These are phyloP conservation scores for Phytophthora multivora DNA, from an alignment of 352 stramenopile species.

Conservation along the genomic window DNA sequence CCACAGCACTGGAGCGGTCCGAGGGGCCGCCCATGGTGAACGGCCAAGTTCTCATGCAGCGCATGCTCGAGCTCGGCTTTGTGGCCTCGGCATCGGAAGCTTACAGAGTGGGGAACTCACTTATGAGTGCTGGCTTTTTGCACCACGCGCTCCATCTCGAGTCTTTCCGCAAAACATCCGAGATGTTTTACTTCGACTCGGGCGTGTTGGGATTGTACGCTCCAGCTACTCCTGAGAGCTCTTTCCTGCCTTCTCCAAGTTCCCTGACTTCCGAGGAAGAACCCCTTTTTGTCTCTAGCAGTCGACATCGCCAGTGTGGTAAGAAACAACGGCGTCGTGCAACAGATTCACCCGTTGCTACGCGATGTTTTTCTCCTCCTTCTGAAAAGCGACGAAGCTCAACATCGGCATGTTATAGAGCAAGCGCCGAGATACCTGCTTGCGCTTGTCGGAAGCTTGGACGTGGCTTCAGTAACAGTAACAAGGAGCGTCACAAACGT, in stretches of 20 bases:
- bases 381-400: slow-evolving; percentile 35
- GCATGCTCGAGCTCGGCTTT: slow-evolving; percentile 62
- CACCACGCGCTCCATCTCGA: slow-evolving; percentile 58
- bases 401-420: slow-evolving; percentile 26
- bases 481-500: slow-evolving; percentile 33
- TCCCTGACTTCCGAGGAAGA: not conserved
- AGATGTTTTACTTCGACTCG: slow-evolving; percentile 62
- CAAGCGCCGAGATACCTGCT: slow-evolving; percentile 15
- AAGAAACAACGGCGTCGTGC: slow-evolving; percentile 18
- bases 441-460: slow-evolving; percentile 59
- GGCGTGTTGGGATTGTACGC: slow-evolving; percentile 33
- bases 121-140: slow-evolving; percentile 72
- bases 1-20: slow-evolving; percentile 24
- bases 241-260: not conserved
- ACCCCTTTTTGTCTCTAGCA: not conserved
- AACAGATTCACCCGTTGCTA: slow-evolving; percentile 28
- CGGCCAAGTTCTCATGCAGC: slow-evolving; percentile 61
- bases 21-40: slow-evolving; percentile 42
- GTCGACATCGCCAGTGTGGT: not conserved
- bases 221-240: slow-evolving; percentile 15
- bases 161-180: slow-evolving; percentile 51
- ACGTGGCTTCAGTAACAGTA: slow-evolving; percentile 30
- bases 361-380: slow-evolving; percentile 32
- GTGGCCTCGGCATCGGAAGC: slow-evolving; percentile 56
- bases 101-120: slow-evolving; percentile 55